Base-by-base conservation (phyloP, 2,329 filamentous ascomycete genomes). In the Chaetomiaceae sp. region DNA sequence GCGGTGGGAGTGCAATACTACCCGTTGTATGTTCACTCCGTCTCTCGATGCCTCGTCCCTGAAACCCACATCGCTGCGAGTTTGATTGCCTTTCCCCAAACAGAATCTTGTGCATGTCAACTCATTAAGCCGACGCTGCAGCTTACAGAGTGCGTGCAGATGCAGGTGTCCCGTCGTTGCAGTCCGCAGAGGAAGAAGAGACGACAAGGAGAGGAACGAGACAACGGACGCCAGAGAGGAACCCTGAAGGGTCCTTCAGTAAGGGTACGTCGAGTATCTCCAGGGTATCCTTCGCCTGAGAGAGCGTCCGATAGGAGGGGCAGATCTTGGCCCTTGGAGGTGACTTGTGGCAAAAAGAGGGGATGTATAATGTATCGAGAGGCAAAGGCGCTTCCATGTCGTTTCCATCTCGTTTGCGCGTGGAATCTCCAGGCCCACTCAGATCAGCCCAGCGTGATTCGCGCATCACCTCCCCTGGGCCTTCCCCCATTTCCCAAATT, bases 31-130 rank as follows among this genome's bases (percentile, higher is more conserved):
- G n/a, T n/a, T n/a, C n/a, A n/a, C n/a, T n/a, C n/a, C n/a, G 55
- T 55, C 55, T 55, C 53, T 44, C 51, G 40, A 49, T 8, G 4
- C n/a, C n/a, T n/a, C n/a, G n/a, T n/a, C n/a, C 30, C 30, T 13
- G 33, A 16, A n/a, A 23, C 25, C 34, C 16, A 9, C 14, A 14
- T 20, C 8, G 34, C 25, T 25, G 10, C 21, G n/a, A n/a, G n/a
- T n/a, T 38, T 43, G 42, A 31, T 51, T 46, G 13, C 37, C 14
- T 46, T 45, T 46, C 37, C 49, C 8, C 20, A 37, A 30, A 16
- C 43, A 42, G 31, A 27, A 16, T n/a, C 9, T 17, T 8, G n/a
- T 21, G 49, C 44, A 39, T 51, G 20, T 31, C n/a, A 21, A 21
- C 14, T 35, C 13, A 27, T 25, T 21, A 40, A 4, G n/a, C 39